Evolutionary conservation across 106 monocot species (phyloP).

Genomic region (Acanthochlamys bracteata): DNA sequence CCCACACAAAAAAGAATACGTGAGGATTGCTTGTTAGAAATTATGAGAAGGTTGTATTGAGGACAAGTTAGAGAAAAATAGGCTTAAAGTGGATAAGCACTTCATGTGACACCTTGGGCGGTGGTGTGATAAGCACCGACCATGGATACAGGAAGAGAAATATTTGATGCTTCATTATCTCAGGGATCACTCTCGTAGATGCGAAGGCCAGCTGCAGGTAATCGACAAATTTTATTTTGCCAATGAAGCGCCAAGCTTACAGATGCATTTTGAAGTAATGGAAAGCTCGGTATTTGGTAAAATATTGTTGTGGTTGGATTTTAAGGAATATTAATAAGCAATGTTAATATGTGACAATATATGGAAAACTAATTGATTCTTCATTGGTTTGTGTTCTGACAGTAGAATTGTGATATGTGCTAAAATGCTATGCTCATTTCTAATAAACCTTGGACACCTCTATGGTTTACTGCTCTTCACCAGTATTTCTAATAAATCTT

Average conservation of each 20-base stretch:
- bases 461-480: no score
- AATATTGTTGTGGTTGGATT: background rate
- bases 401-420: no score
- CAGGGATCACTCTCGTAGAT: conserved; percentile 26
- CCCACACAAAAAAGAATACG: no score
- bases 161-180: conserved; percentile 41
- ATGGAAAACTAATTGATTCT: no score
- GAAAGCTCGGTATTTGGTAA: conserved; percentile 48
- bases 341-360: background rate
- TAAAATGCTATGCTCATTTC: no score
- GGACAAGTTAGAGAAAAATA: no score
- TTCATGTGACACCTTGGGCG: conserved; percentile 95
- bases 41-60: no score
- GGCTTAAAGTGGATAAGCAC: no score
- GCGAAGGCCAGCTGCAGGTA: conserved; percentile 42
- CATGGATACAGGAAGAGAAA: conserved; percentile 78
- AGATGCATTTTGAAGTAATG: conserved; percentile 92
- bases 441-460: no score
- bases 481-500: no score
- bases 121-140: conserved; percentile 52
- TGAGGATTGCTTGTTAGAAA: no score
- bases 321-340: background rate
- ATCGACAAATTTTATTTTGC: conserved; percentile 49
- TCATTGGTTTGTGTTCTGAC: no score
- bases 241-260: conserved; percentile 37